Base-by-base conservation (phyloP, 2,329 filamentous ascomycete species). In the Aspergillus aculeatus region DNA sequence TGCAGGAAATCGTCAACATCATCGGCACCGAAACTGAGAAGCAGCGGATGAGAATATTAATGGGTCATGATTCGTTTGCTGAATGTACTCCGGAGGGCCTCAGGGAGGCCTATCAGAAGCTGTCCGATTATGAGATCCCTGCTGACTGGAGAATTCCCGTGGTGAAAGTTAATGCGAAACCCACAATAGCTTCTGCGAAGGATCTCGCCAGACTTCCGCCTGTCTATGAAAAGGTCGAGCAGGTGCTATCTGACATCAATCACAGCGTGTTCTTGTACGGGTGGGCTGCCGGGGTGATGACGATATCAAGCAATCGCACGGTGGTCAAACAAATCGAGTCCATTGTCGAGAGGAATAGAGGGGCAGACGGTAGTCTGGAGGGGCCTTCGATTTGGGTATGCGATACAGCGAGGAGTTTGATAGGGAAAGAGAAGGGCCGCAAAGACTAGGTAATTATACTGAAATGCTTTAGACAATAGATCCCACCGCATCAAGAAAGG, bases 231-330 rank as follows among this genome's bases (percentile, higher is more conserved):
- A 77, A 68, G 64, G 81, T 81, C 55, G 78, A 70, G 5, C 66
- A 77, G 9, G 76, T 79, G 5, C 77, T 90, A 54, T 86, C 83
- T 0, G 74, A 80, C 12, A 85, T 90, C 58, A 92, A 91, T 67
- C 76, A 81, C 56, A 87, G 87, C 21, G 89, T 91, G 9, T 91
- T 92, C 69, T 78, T 89, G 55, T 86, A 87, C 68, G 89, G 89
- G 16, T 93, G 90, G 90, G 80, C 81, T 10, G 75, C 78, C 9
- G 78, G 82, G 0, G 70, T 83, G 26, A 89, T 87, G 1, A 92
- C 89, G 0, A 75, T 93, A 54, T 91, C 89, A 3, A 88, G 87
- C 62, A 92, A 93, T 69, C 82, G 84, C 23, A 84, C 84, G 1
- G 86, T 89, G 49, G 83, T 85, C 23, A 89, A 85, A 64, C 83